A percentile compares a stretch with the other conserved stretches of the same genome.
These are phyloP conservation scores for Hagleromyces aurorensis DNA, from an alignment of 805 yeast genomes.

Conservation along the genomic window DNA sequence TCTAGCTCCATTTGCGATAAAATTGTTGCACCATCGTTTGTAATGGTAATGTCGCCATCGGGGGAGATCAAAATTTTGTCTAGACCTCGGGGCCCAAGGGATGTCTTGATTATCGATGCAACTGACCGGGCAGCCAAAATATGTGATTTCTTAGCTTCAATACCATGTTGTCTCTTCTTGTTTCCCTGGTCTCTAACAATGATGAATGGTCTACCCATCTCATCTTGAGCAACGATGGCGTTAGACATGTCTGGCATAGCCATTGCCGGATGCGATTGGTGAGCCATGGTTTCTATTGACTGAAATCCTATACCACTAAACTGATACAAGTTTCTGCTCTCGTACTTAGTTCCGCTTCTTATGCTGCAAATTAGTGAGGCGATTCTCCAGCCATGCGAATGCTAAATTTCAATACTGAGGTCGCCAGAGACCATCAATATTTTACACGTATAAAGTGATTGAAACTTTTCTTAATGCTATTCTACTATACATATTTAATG, in stretches of 20 bases:
- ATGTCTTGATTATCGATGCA: conserved; percentile 83
- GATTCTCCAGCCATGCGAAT: too few species aligned
- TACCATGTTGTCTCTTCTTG: conserved; percentile 61
- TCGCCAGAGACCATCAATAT: too few species aligned
- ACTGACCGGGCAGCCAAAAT: conserved; percentile 93
- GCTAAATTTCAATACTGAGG: too few species aligned
- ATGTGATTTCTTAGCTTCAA: conserved; percentile 77
- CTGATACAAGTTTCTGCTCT: too few species aligned
- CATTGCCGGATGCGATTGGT: conserved; percentile 30
- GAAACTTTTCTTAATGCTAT: too few species aligned
- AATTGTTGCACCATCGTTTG: conserved; percentile 98
- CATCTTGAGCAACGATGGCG: conserved; percentile 98
- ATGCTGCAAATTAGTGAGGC: too few species aligned
- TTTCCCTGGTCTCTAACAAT: conserved; percentile 82
- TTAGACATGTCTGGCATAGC: conserved; percentile 87
- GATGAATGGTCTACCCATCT: conserved; percentile 97
- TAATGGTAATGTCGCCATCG: conserved; percentile 96
- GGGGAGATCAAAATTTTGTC: conserved; percentile 93
- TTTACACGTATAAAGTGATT: too few species aligned
- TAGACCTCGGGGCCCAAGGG: conserved; percentile 96
- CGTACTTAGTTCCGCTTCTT: too few species aligned
- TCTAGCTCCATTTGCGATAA: conserved; percentile 92
- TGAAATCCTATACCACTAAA: too few species aligned
- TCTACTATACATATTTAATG: too few species aligned
- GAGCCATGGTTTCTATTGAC: conserved; percentile 31